These are phyloP conservation scores for Fusarium citri DNA, from an alignment of 2,329 filamentous ascomycete genomes.

Conservation along the genomic window DNA sequence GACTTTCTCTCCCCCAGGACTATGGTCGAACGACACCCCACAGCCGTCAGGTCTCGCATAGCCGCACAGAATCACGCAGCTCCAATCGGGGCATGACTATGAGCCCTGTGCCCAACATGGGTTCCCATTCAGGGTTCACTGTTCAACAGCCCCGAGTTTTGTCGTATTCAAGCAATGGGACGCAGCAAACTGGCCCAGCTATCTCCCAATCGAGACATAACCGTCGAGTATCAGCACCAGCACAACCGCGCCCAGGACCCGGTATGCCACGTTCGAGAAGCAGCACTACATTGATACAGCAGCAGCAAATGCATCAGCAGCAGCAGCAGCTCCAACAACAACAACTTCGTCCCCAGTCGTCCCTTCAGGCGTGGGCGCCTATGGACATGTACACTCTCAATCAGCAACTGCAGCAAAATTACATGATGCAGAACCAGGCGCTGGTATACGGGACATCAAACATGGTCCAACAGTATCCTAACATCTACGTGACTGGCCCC, in stretches of 20 bases:
- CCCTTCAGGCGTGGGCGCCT: slow-evolving; percentile 33
- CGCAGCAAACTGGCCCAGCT: slow-evolving; percentile 17
- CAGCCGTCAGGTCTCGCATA: slow-evolving; percentile 23
- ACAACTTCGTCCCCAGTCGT: slow-evolving; percentile 19
- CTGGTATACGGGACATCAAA: slow-evolving; percentile 34
- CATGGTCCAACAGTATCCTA: slow-evolving; percentile 37
- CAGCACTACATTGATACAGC: slow-evolving; percentile 24
- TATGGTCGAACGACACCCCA: slow-evolving; percentile 32
- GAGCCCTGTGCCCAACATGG: slow-evolving; percentile 5
- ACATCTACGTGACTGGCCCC: slow-evolving; percentile 31
- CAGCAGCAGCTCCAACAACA: slow-evolving; percentile 37
- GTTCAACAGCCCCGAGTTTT: slow-evolving; percentile 26
- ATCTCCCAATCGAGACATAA: slow-evolving; percentile 29
- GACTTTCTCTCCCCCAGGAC: slow-evolving; percentile 37
- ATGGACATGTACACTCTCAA: slow-evolving; percentile 36
- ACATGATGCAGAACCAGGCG: slow-evolving; percentile 36
- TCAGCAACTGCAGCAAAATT: slow-evolving; percentile 39
- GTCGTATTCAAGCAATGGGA: slow-evolving; percentile 36
- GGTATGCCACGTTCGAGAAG: slow-evolving; percentile 30
- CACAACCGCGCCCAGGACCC: slow-evolving; percentile 14
- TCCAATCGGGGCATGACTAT: slow-evolving; percentile 24
- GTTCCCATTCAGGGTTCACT: slow-evolving; percentile 15
- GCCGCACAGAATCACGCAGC: slow-evolving; percentile 25
- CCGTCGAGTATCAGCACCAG: slow-evolving; percentile 38
- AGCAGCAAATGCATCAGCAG: slow-evolving; percentile 19